Evolutionary conservation across 352 stramenopile species (phyloP).

Genomic region (Pythium sukuiense): DNA sequence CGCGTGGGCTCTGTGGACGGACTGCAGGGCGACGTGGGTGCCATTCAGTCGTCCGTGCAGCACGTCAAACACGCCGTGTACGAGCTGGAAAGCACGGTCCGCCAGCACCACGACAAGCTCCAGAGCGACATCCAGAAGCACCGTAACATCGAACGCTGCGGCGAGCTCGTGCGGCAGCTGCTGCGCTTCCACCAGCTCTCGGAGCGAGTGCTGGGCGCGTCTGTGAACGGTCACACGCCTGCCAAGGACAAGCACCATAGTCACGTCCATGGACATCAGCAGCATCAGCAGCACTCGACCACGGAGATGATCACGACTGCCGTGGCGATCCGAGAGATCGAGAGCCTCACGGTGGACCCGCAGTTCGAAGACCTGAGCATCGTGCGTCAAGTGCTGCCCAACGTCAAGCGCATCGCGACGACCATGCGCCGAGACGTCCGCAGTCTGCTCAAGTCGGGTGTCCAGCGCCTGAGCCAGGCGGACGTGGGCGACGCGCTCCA

Average conservation of each 20-base stretch:
- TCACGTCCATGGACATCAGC: slow-evolving; percentile 11
- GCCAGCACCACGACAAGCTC: slow-evolving; percentile 57
- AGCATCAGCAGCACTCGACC: slow-evolving; percentile 22
- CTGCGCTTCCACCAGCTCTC: slow-evolving; percentile 79
- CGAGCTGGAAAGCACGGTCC: slow-evolving; percentile 57
- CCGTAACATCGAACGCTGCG: slow-evolving; percentile 75
- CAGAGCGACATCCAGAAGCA: slow-evolving; percentile 69
- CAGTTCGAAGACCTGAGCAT: slow-evolving; percentile 70
- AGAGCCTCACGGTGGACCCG: slow-evolving; percentile 47
- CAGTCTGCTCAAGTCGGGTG: slow-evolving; percentile 42
- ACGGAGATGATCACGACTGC: slow-evolving; percentile 59
- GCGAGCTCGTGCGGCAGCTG: slow-evolving; percentile 66
- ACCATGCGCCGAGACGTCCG: slow-evolving; percentile 60
- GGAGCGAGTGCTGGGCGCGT: slow-evolving; percentile 36
- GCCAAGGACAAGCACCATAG: slow-evolving; percentile 25
- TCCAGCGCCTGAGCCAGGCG: slow-evolving; percentile 61
- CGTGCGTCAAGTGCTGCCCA: slow-evolving; percentile 55
- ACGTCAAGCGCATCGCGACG: slow-evolving; percentile 41
- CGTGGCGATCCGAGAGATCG: slow-evolving; percentile 74
- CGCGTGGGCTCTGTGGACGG: slow-evolving; percentile 81
- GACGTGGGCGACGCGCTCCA: slow-evolving; percentile 78
- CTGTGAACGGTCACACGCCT: slow-evolving; percentile 33
- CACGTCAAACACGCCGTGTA: slow-evolving; percentile 67
- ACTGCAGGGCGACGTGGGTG: slow-evolving; percentile 57
- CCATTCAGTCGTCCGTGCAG: slow-evolving; percentile 56